Evolutionary conservation across 306 rosid species (phyloP), one percentile per base, ranked within the genome.

Genomic region (Fragaria nilgerrensis): DNA sequence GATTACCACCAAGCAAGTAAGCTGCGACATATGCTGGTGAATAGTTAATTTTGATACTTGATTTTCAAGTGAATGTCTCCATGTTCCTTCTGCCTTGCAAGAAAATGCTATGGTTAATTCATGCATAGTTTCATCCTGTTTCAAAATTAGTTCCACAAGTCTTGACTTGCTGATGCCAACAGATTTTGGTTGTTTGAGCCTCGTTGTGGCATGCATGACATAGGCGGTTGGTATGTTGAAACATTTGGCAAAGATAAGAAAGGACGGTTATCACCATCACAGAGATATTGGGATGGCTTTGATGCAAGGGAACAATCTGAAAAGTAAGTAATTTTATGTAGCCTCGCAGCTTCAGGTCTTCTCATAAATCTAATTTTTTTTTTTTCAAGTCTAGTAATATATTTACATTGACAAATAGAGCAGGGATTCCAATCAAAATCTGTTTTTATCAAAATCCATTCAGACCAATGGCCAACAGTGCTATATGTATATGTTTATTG

Each of bases 171-270:
- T 79, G 27, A 45, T 75, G 74, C 39, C 52, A 49, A 81, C 96
- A 94, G 98, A 89, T 92, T 84, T 90, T 92, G 98, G 98, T 89
- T 94, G 63, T 94, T 94, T 75, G 98, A 92, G 88, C 98, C 98
- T 83, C 97, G 98, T 23, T 90, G 97, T 85, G 93, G 92, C 82
- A 82, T 89, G 88, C 98, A 94, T 83, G 96, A 94, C 82, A 84
- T 87, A 68, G 97, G 97, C 69, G 98, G 98, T 70, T 94, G 98
- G 98, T 94, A 94, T 81, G 81, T 94, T 20, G 97, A 94, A 82
- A 94, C 97, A 74, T 94, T 88, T 65, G 97, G 98, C 62, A 92
- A 86, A 84, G 87, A 89, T 83, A 89, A 84, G 89, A 90, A 85
- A 68, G 97, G 98, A 44, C 90, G 84, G 65, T 88, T 90, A 20